Evolutionary conservation across 2,329 filamentous ascomycete genomes (phyloP), one percentile per base, ranked within the genome.

Genomic region (Fusarium goolgardi): DNA sequence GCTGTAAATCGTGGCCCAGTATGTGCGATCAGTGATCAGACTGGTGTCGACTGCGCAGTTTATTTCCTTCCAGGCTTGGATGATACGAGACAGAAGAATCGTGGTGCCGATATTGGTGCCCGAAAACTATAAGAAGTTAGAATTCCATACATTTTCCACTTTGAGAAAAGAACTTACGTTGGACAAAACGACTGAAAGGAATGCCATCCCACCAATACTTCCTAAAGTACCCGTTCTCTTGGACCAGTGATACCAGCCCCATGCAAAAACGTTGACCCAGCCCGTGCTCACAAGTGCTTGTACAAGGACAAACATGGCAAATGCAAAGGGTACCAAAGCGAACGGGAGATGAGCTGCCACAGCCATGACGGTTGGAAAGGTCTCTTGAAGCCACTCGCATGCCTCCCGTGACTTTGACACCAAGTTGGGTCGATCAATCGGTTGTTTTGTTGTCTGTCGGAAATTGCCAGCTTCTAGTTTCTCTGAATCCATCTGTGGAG

Each of bases 71-170:
- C 91, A 93, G 0, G 86, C 80, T 74, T 93, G 90, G 13, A 93
- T 86, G 9, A 92, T 85, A 5, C 90, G 88, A 11, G 86, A 91
- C 2, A 93, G 81, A 1, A 93, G 85, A 72, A 93, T 93, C 0
- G 90, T 90, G 0, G 90, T 91, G 34, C 91, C 90, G 53, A 93
- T 93, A 67, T 93, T 93, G 3, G 91, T 93, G 20, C 91, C 91
- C 0, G 91, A 89, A 69, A 92, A 93, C 89, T 92, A 1, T 1
- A 12, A 4, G 2, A 47, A 6, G 47, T 66, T 34, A 65, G 27
- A 21, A 25, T 12, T 1, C 1, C 6, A 10, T n/a, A 3, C 10
- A 7, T 6, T 13, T 11, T 18, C 3, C 6, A 0, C 2, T 4
- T 3, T 15, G 32, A 13, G 1, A 13, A 10, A 12, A 7, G 51